Evolutionary conservation across 805 yeast genomes (phyloP), one percentile per base, ranked within the genome.

Genomic region (Kazachstania psychrophila): DNA sequence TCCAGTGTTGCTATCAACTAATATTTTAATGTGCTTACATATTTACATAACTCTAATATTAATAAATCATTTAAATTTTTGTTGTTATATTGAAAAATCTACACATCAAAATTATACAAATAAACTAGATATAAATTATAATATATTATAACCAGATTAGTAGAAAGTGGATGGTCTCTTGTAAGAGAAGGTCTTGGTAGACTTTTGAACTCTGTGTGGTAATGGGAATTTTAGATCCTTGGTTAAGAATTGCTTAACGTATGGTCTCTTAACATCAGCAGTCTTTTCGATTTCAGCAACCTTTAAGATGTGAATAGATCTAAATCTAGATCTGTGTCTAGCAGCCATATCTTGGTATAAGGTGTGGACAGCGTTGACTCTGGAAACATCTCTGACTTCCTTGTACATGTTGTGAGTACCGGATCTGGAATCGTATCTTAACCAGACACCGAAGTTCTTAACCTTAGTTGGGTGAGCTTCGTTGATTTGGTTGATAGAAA

Each of bases 401-500:
- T 92, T 92, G 96, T 92, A 92, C 96, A 92, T 92, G 94, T 92
- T 92, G 94, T 92, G 98, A 65, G 95, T 88, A 77, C 99, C 99
- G 58, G 98, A 92, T 83, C 99, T 94, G 55, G 99, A 92, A 69
- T 92, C 98, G 84, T 92, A 92, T 79, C 98, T 88, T 70, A 92
- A 83, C 99, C 99, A 92, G 76, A 92, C 70, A 77, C 96, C 98
- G 68, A 88, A 92, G 85, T 88, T 92, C 88, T 92, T 92, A 66
- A 92, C 97, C 79, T 85, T 88, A 73, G 95, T 85, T 73, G 98
- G 97, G 77, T 77, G 84, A 67, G 87, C 73, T 77, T 92, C 99
- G 66, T 80, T 65, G 68, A 92, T 84, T 65, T 72, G 71, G 79
- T 86, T 86, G 62, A 92, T 77, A 50, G 96, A 74, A 62, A 92